A percentile compares a stretch with the other conserved stretches of the same genome.
phyloP scores from a whole-genome alignment of 2,329 filamentous ascomycete species.

The Colletotrichum sp. region DNA sequence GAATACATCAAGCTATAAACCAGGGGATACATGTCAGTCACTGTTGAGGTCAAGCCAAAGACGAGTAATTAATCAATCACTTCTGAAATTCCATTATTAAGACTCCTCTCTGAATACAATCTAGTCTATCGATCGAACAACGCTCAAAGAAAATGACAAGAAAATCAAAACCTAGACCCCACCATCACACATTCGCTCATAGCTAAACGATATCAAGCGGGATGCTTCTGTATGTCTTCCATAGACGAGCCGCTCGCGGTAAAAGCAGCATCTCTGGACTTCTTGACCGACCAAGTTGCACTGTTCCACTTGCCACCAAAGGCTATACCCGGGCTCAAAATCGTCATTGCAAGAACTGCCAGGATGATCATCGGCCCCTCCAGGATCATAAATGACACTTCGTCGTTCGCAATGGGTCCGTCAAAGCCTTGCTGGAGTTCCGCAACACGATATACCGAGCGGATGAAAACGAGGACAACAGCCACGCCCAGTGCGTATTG shows the following conservation, averaged over 20 bases:
- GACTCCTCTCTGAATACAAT: not conserved
- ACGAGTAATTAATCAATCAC: not conserved
- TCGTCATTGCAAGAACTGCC: slow-evolving; percentile 30
- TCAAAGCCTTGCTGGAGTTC: slow-evolving; percentile 62
- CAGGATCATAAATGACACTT: slow-evolving; percentile 49
- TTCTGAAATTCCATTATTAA: not conserved
- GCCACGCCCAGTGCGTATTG: slow-evolving; percentile 29
- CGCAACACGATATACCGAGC: slow-evolving; percentile 61
- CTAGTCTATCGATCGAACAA: not conserved
- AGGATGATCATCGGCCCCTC: slow-evolving; percentile 45
- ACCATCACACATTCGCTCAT: fast-evolving
- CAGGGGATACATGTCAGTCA: not conserved
- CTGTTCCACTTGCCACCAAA: slow-evolving; percentile 7
- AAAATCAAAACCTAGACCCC: not conserved
- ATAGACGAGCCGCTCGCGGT: not conserved
- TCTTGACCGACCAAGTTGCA: not conserved
- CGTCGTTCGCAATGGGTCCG: slow-evolving; percentile 51
- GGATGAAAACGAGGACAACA: slow-evolving; percentile 60
- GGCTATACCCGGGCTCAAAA: slow-evolving; percentile 32
- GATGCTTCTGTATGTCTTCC: not conserved
- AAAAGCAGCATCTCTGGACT: not conserved
- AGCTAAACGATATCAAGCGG: not conserved
- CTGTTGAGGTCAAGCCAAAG: not conserved
- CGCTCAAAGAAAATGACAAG: not conserved
- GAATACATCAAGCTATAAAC: not conserved